Evolutionary conservation across 495 filamentous ascomycete genomes (phyloP).

Genomic region (Daldinia childiae): DNA sequence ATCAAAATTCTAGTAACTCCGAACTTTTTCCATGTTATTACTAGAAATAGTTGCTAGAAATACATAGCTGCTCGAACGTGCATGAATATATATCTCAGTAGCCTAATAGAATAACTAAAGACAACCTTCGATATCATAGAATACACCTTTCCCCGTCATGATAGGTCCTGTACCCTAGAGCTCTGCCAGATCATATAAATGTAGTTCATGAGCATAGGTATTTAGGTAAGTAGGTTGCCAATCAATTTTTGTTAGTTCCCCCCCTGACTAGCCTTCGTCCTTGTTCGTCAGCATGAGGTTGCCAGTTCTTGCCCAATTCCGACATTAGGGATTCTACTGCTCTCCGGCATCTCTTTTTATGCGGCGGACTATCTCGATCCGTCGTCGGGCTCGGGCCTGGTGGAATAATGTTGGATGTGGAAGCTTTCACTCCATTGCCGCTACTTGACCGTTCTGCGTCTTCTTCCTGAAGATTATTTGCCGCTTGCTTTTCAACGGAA

Average conservation of each 20-base stretch:
- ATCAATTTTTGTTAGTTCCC: not conserved
- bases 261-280: constrained; percentile 25
- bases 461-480: not conserved
- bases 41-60: not conserved
- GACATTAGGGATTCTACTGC: constrained; percentile 13
- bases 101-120: not conserved
- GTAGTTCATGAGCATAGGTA: not conserved
- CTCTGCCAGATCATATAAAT: not conserved
- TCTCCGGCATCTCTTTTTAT: constrained; percentile 26
- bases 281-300: constrained; percentile 21
- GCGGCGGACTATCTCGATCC: not conserved
- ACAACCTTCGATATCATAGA: not conserved
- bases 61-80: not conserved
- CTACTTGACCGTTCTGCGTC: not conserved
- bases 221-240: too few relatives aligned
- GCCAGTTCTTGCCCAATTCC: constrained; percentile 28
- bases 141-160: not conserved
- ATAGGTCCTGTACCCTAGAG: not conserved
- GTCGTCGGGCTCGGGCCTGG: not conserved
- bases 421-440: not conserved
- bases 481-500: not conserved
- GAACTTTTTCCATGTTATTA: too few relatives aligned
- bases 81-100: not conserved
- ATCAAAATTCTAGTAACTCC: too few relatives aligned
- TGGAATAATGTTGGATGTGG: not conserved